A percentile compares a stretch with the other conserved stretches of the same genome.
These are phyloP conservation scores for Alternaria brassicicola DNA, from an alignment of 2,329 filamentous ascomycete genomes.

Conservation along the genomic window DNA sequence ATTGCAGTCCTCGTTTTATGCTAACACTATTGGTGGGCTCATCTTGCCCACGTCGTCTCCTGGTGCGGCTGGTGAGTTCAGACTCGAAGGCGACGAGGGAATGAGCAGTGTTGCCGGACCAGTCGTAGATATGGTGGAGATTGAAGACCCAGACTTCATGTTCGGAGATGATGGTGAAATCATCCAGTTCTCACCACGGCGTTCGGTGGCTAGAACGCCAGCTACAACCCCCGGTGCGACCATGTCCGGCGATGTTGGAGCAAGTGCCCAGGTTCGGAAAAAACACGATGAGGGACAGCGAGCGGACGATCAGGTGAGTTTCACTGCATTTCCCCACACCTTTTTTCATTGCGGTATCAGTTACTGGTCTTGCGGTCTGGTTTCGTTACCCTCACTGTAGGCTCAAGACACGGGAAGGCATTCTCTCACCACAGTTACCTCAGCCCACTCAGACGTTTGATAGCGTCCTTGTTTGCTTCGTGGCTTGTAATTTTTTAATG, in stretches of 20 bases:
- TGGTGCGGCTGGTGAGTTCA: conserved; percentile 48
- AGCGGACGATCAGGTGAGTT: conserved; percentile 47
- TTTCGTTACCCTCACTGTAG: background rate
- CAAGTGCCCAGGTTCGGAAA: conserved; percentile 49
- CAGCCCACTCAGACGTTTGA: background rate
- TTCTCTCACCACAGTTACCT: background rate
- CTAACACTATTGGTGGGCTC: conserved; percentile 38
- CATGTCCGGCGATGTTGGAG: conserved; percentile 41
- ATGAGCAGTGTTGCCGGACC: conserved; percentile 44
- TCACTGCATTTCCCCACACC: conserved; percentile 11
- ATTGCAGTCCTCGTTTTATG: conserved; percentile 29
- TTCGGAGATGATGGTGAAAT: conserved; percentile 68
- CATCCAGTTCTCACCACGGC: conserved; percentile 50
- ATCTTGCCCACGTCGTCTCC: conserved; percentile 58
- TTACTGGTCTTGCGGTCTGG: background rate
- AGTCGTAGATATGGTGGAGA: conserved; percentile 52
- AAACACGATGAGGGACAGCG: conserved; percentile 52
- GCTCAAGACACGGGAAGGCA: conserved; percentile 5
- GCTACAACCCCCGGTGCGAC: conserved; percentile 8
- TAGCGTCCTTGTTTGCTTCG: background rate
- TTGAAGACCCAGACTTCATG: conserved; percentile 61
- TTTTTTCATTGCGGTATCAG: conserved; percentile 1
- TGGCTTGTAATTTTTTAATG: background rate
- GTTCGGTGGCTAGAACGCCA: conserved; percentile 22
- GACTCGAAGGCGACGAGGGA: conserved; percentile 51